These are phyloP conservation scores for Abelmoschus esculentus DNA, from an alignment of 345 rosid species.

Conservation along the genomic window DNA sequence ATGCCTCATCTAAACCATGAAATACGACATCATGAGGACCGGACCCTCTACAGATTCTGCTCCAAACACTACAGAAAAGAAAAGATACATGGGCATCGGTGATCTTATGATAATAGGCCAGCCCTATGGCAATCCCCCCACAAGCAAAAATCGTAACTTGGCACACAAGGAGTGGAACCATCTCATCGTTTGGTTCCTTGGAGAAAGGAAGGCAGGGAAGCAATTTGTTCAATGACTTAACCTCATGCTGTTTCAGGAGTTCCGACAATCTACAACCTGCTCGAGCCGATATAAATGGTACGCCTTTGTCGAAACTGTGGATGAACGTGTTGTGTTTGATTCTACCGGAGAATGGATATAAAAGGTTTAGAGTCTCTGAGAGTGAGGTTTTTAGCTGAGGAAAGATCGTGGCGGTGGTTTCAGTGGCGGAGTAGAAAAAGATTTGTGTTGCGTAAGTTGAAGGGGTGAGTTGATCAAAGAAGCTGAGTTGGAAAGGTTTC, in stretches of 20 bases:
- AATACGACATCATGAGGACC: not conserved
- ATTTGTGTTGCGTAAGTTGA: not conserved
- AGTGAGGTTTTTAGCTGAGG: not conserved
- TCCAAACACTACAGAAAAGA: not conserved
- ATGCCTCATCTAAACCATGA: not conserved
- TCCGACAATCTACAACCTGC: not conserved
- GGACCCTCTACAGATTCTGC: not conserved
- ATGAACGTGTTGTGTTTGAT: not conserved
- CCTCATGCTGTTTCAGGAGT: not conserved
- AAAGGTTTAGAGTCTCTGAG: not conserved
- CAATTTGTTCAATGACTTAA: not conserved
- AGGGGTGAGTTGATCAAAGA: slow-evolving; percentile 1
- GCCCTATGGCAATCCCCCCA: not conserved
- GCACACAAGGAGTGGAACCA: not conserved
- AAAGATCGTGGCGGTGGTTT: not conserved
- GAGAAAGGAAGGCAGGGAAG: slow-evolving; percentile 1
- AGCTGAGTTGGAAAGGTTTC: not conserved
- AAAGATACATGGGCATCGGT: not conserved
- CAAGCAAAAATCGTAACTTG: not conserved
- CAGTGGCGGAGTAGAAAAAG: not conserved
- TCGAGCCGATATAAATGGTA: not conserved
- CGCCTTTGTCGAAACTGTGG: not conserved
- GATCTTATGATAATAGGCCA: not conserved
- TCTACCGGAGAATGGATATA: not conserved
- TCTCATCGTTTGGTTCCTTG: not conserved